phyloP scores from a whole-genome alignment of 179 eudicot species.

The Vitellaria paradoxa region DNA sequence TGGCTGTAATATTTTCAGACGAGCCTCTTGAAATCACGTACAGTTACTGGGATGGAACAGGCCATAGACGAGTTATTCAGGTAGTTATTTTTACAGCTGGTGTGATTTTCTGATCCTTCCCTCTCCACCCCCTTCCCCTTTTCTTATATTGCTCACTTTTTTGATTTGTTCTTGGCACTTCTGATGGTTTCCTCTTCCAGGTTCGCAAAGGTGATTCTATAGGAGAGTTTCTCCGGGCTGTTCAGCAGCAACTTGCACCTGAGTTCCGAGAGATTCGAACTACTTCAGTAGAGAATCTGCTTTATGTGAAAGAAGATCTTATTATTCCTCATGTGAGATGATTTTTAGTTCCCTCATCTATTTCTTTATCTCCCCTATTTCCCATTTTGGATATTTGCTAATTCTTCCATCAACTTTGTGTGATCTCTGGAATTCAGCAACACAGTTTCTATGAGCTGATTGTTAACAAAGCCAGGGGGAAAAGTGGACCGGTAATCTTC shows the following conservation, averaged over 20 bases:
- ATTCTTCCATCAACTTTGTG: not conserved
- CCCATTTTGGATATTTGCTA: not conserved
- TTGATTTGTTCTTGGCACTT: not conserved
- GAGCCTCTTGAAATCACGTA: conserved; percentile 97
- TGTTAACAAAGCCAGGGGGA: conserved; percentile 95
- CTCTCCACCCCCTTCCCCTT: not conserved
- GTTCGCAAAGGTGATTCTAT: conserved; percentile 93
- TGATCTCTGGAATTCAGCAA: conserved; percentile 55
- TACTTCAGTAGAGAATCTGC: conserved; percentile 90
- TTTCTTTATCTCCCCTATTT: not conserved
- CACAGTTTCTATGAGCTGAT: conserved; percentile 97
- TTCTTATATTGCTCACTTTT: not conserved
- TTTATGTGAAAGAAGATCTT: conserved; percentile 96
- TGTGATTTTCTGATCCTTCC: not conserved
- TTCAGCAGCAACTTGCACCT: conserved; percentile 98
- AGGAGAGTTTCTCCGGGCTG: conserved; percentile 86
- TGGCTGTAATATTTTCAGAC: conserved; percentile 33
- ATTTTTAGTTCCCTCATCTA: not conserved
- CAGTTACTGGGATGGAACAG: conserved; percentile 98
- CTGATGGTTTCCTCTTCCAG: conserved; percentile 34
- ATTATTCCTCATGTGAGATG: conserved; percentile 89
- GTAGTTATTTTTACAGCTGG: conserved; percentile 29
- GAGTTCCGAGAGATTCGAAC: conserved; percentile 97
- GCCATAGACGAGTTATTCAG: conserved; percentile 87
- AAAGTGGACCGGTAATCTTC: conserved; percentile 93